Percentiles rank a stretch among this genome's conserved stretches.
Conservation (phyloP, 352 stramenopile species). For the Thraustochytrium striatum region DNA sequence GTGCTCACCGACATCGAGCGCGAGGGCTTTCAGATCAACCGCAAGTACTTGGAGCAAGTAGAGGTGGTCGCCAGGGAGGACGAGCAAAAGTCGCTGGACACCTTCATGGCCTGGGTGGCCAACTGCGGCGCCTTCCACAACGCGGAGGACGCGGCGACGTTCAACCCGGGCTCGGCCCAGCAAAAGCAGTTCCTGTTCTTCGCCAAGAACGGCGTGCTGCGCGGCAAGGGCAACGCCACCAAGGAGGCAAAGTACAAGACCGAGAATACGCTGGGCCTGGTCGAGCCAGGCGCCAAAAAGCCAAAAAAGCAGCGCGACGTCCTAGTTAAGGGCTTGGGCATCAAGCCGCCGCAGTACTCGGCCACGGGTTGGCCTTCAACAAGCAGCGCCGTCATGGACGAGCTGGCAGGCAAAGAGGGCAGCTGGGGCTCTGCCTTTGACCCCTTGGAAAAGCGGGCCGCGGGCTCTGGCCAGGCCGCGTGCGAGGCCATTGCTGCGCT, state of each 20-base stretch:
- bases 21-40: constrained; percentile 80
- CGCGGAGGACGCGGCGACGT: background rate
- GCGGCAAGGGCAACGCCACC: background rate
- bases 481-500: constrained; percentile 66
- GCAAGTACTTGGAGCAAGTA: constrained; percentile 45
- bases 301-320: background rate
- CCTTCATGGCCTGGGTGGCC: background rate
- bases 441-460: constrained; percentile 17
- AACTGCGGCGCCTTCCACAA: background rate
- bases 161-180: constrained; percentile 1
- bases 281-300: background rate
- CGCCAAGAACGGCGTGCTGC: background rate
- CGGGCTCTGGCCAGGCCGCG: constrained; percentile 62
- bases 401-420: constrained; percentile 83
- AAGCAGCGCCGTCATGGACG: constrained; percentile 45
- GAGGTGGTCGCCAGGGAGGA: background rate
- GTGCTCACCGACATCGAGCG: constrained; percentile 97
- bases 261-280: background rate
- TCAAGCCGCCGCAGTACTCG: background rate
- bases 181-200: constrained; percentile 28
- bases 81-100: background rate
- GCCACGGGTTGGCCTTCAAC: background rate
- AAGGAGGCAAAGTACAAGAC: background rate
- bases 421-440: constrained; percentile 84
- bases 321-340: background rate